Evolutionary conservation across 805 yeast genomes (phyloP).

Genomic region (Yamadazyma nakazawae): DNA sequence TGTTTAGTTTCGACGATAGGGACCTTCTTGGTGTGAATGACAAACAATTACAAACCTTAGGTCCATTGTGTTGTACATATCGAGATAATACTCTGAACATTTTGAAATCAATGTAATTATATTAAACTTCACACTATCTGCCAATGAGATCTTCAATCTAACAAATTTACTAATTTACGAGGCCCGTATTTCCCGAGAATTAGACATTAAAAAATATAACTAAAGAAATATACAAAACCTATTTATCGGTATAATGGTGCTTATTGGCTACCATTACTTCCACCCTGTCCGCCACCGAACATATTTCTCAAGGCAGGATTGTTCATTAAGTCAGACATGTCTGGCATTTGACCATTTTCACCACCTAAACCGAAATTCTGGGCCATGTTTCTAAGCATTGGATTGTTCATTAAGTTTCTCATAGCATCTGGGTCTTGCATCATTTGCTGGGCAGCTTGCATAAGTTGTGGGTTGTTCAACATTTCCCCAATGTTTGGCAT

Average conservation of each 20-base stretch:
- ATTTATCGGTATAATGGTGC: not conserved
- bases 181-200: not conserved
- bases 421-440: conserved; percentile 80
- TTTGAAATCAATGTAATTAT: no score
- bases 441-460: conserved; percentile 44
- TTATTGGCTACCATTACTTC: not conserved
- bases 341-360: conserved; percentile 47
- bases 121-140: no score
- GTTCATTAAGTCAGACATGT: conserved; percentile 68
- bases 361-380: conserved; percentile 68
- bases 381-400: conserved; percentile 82
- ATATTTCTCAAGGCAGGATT: conserved; percentile 73
- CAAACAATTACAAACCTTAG: no score
- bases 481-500: conserved; percentile 65
- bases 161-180: not conserved
- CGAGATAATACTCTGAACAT: no score
- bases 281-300: conserved; percentile 18
- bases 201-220: not conserved
- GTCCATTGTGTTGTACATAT: no score
- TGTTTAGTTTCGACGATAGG: no score
- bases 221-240: not conserved
- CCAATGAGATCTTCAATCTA: no score
- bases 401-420: conserved; percentile 72
- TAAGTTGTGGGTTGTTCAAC: conserved; percentile 87
- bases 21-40: no score